Evolutionary conservation across 2,329 filamentous ascomycete genomes (phyloP), one percentile per base, ranked within the genome.

Genomic region (Pseudogymnoascus sp.): DNA sequence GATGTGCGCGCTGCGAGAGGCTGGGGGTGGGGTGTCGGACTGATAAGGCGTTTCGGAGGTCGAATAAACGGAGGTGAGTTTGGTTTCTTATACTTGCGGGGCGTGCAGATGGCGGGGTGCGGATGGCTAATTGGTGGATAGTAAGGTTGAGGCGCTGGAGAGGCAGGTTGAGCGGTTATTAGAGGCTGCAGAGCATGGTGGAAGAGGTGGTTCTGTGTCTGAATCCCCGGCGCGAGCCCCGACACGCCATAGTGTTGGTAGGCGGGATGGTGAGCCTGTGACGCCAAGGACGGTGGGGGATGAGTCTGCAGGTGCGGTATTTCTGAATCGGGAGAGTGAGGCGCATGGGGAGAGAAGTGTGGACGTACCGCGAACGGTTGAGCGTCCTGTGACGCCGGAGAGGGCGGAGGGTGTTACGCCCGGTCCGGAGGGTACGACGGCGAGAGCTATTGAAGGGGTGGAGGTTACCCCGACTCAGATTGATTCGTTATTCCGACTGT

Each of bases 31-130:
- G 63, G 19, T 69, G 67, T 62, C 37, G 62, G 26, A 61, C 67
- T 33, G 67, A 69, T 33, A 62, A 66, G 10, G 65, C 26, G 9
- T 69, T 67, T 64, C 63, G 65, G 63, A 65, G 68, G 50, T 63
- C 62, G 21, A 62, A 63, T 44, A 69, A 68, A 37, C 62, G 67
- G 31, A 65, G 64, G 67, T 65, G 42, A 46, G 21, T 26, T 23
- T 11, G 13, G 2, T 11, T 10, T 23, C 11, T 23, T 1, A 6
- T 23, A 23, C 4, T 23, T 44, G 17, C 7, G 3, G 26, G 7
- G 40, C 11, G 11, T 10, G 11, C 2, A 23, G 4, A 4, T 3
- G 4, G 23, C 2, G 23, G 2, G 23, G 23, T 21, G 11, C 2
- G 4, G 42, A 7, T 46, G 6, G 42, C 29, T 15, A 7, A 60